Evolutionary conservation across 2,329 filamentous ascomycete genomes (phyloP).

Genomic region (Colletotrichum lini): DNA sequence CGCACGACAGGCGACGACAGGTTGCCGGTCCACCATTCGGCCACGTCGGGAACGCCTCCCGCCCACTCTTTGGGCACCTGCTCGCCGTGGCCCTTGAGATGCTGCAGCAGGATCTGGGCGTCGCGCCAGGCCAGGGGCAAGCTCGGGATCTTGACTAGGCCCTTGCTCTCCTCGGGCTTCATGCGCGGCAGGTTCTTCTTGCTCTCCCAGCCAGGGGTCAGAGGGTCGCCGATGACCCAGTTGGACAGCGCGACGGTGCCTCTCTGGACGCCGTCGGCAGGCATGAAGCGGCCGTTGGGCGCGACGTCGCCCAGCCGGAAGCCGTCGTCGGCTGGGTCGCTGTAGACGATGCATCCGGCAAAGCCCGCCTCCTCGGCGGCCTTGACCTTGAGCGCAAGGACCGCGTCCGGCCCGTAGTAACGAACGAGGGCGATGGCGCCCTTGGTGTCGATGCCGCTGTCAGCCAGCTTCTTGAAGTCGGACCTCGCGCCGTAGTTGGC

Average conservation of each 20-base stretch:
- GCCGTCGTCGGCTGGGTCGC: slow-evolving; percentile 88
- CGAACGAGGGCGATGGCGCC: slow-evolving; percentile 89
- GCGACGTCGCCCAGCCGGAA: slow-evolving; percentile 80
- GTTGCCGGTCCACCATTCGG: slow-evolving; percentile 85
- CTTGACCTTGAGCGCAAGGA: slow-evolving; percentile 87
- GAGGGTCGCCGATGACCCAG: slow-evolving; percentile 90
- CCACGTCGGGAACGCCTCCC: slow-evolving; percentile 81
- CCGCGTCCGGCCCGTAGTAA: slow-evolving; percentile 81
- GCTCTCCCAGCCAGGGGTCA: slow-evolving; percentile 90
- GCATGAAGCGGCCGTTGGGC: slow-evolving; percentile 85
- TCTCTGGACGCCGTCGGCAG: slow-evolving; percentile 85
- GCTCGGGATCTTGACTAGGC: slow-evolving; percentile 87
- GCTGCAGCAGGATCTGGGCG: slow-evolving; percentile 83
- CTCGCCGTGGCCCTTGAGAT: slow-evolving; percentile 81
- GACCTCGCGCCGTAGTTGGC: slow-evolving; percentile 90
- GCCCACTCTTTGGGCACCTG: slow-evolving; percentile 79
- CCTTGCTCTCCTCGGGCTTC: slow-evolving; percentile 77
- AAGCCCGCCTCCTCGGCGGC: slow-evolving; percentile 90
- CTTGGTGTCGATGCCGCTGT: slow-evolving; percentile 79
- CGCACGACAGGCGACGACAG: slow-evolving; percentile 80
- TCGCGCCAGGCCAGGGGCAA: slow-evolving; percentile 92
- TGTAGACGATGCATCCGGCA: slow-evolving; percentile 91
- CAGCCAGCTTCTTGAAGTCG: slow-evolving; percentile 82
- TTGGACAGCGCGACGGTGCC: slow-evolving; percentile 85
- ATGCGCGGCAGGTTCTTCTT: slow-evolving; percentile 76